phyloP scores from a whole-genome alignment of 371 early-diverging fungal species.

The Mortierella sp. region DNA sequence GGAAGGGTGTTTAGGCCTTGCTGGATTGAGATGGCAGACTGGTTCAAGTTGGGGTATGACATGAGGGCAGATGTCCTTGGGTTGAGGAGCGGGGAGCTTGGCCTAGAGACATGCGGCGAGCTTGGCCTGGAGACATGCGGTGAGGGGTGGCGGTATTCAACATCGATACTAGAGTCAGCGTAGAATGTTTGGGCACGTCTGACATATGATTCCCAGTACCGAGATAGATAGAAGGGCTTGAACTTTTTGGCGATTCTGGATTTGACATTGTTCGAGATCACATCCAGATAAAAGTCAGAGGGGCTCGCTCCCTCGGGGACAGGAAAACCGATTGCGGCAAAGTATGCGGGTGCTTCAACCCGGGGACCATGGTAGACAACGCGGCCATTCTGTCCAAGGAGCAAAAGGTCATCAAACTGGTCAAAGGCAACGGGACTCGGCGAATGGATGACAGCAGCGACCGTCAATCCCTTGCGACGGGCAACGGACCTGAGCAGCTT shows the following conservation, averaged over 20 bases:
- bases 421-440: conserved; percentile 73
- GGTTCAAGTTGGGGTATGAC: conserved; percentile 82
- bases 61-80: conserved; percentile 52
- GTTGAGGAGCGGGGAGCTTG: conserved; percentile 22
- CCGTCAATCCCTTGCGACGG: conserved; percentile 66
- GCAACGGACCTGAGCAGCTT: conserved; percentile 67
- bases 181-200: conserved; percentile 43
- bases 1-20: conserved; percentile 32
- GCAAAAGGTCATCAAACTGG: conserved; percentile 74
- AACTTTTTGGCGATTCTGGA: conserved; percentile 50
- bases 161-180: conserved; percentile 86
- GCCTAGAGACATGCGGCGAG: conserved; percentile 69
- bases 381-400: conserved; percentile 73
- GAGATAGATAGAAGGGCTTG: conserved; percentile 44
- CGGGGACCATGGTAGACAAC: conserved; percentile 73
- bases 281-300: conserved; percentile 72
- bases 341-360: conserved; percentile 58
- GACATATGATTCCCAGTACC: conserved; percentile 52
- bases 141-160: conserved; percentile 61
- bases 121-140: conserved; percentile 73
- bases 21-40: conserved; percentile 90
- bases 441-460: conserved; percentile 81
- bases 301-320: conserved; percentile 63
- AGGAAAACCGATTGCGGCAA: conserved; percentile 67
- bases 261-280: conserved; percentile 59